Conservation (phyloP, 129 eudicot species). For the Centrapalus pauciflorus region DNA sequence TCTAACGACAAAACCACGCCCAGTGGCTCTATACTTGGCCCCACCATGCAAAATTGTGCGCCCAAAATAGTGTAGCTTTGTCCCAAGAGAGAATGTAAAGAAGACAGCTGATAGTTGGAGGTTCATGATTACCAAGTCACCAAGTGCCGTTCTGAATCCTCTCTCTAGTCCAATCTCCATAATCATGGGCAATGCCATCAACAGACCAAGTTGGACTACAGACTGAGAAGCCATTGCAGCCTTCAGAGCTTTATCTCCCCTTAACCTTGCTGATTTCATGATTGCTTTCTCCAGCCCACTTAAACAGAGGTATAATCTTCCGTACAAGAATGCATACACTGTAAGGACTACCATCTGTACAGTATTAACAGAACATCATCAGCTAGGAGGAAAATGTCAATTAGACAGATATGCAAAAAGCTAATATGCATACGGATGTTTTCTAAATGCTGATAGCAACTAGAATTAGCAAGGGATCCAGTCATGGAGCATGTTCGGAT, state of each 20-base stretch:
- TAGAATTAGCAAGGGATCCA: neutral
- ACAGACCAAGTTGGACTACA: conserved; percentile 59
- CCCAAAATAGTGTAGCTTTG: conserved; percentile 64
- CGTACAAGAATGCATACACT: conserved; percentile 61
- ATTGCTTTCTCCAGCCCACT: conserved; percentile 64
- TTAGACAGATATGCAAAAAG: neutral
- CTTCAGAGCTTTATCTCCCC: conserved; percentile 43
- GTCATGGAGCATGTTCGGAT: neutral
- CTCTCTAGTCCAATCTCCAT: conserved; percentile 67
- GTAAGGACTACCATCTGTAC: conserved; percentile 53
- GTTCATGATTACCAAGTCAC: conserved; percentile 60
- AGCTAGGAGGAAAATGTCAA: neutral
- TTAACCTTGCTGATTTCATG: conserved; percentile 41
- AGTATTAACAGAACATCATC: neutral
- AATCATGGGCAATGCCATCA: conserved; percentile 68
- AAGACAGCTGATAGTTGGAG: conserved; percentile 64
- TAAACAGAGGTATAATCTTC: conserved; percentile 50
- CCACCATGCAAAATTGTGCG: conserved; percentile 74
- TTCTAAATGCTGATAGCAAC: neutral
- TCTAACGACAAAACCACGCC: conserved; percentile 77
- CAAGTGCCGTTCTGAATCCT: conserved; percentile 63
- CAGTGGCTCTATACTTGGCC: conserved; percentile 79
- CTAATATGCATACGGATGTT: no score
- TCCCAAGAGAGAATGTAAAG: conserved; percentile 74
- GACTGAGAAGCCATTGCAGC: conserved; percentile 65